phyloP scores from a whole-genome alignment of 257 asterid genomes.

The Echites panduratus region DNA sequence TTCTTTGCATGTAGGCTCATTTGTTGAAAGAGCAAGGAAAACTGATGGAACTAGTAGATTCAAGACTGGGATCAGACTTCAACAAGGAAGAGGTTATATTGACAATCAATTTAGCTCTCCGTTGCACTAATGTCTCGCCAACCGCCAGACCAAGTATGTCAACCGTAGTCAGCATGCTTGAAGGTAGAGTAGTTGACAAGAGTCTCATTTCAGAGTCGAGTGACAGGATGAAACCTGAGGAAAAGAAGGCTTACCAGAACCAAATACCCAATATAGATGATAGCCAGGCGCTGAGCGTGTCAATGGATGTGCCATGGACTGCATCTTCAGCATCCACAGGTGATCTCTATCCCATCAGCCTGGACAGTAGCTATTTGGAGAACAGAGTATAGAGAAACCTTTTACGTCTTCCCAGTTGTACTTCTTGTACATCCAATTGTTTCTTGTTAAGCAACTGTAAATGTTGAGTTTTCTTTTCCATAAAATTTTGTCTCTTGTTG shows the following conservation, averaged over 20 bases:
- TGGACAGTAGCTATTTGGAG: neutral
- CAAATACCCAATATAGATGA: neutral
- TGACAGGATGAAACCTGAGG: neutral
- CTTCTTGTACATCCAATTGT: too few relatives aligned
- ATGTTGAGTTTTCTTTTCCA: too few relatives aligned
- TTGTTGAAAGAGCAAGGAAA: constrained; percentile 19
- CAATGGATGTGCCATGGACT: neutral
- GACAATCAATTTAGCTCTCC: constrained; percentile 26
- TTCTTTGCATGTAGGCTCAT: constrained; percentile 21
- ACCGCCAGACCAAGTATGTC: constrained; percentile 34
- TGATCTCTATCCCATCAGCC: constrained; percentile 11
- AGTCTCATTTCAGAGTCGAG: constrained; percentile 1
- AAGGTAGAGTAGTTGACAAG: constrained; percentile 14
- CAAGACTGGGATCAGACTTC: constrained; percentile 23
- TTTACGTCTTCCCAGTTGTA: too few relatives aligned
- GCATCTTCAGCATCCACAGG: constrained; percentile 8
- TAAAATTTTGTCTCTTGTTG: too few relatives aligned
- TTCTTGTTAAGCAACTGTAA: too few relatives aligned
- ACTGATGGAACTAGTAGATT: constrained; percentile 31
- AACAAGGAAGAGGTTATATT: constrained; percentile 14
- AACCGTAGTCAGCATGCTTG: constrained; percentile 30
- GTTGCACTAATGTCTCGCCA: constrained; percentile 17
- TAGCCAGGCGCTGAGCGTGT: constrained; percentile 6
- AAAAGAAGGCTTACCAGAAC: neutral
- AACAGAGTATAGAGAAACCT: neutral